Conservation (phyloP, 305 asterid genomes). For the Fraxinus velutina region DNA sequence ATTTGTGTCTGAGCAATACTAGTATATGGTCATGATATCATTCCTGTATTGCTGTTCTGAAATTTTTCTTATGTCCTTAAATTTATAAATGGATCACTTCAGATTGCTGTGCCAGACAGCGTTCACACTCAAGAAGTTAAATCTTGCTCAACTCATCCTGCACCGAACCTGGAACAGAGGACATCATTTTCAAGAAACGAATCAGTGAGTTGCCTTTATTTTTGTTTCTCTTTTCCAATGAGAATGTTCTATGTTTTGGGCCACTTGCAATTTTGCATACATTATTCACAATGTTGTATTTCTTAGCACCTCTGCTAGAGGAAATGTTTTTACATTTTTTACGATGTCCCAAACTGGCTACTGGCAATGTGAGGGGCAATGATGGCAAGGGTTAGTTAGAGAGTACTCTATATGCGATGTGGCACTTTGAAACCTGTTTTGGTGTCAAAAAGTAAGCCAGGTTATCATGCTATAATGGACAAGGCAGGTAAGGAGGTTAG, state of each 20-base stretch:
- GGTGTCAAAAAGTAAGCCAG: neutral
- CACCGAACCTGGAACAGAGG: constrained; percentile 26
- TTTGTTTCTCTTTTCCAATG: constrained; percentile 15
- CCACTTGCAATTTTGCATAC: neutral
- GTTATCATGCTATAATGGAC: neutral
- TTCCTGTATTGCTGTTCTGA: constrained; percentile 14
- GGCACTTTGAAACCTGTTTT: neutral
- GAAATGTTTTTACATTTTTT: neutral
- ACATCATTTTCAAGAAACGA: constrained; percentile 33
- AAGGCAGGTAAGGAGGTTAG: neutral
- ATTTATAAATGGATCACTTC: constrained; percentile 31
- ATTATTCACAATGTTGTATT: neutral
- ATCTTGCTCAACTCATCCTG: constrained; percentile 31
- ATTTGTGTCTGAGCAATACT: constrained; percentile 20
- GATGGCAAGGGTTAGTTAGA: neutral
- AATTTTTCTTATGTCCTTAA: constrained; percentile 21
- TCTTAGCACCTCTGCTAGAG: neutral
- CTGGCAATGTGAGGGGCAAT: neutral
- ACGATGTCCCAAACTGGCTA: neutral
- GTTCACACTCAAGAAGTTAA: constrained; percentile 35
- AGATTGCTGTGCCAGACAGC: constrained; percentile 48
- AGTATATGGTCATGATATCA: constrained; percentile 12
- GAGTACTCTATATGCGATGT: neutral
- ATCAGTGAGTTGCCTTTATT: constrained; percentile 46
- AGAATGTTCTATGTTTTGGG: neutral